Base-by-base conservation (phyloP, 2,329 filamentous ascomycete species). In the Lecanoromycetidae sp. region DNA sequence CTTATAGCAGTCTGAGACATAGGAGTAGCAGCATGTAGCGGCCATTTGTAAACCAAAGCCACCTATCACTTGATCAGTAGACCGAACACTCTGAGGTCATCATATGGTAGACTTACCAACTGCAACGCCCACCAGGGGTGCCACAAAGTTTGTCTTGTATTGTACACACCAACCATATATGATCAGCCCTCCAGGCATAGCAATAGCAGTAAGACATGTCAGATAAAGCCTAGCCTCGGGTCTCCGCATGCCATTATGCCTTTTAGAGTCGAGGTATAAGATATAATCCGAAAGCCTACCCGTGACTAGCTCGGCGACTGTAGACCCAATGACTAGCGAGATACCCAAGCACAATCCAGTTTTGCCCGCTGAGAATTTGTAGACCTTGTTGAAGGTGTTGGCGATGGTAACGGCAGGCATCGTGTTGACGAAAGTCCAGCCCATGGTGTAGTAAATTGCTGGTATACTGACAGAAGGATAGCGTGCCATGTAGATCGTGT, bases 371-470 rank as follows among this genome's bases (percentile, higher is more conserved):
- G 53, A 76, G 74, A 25, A 70, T 68, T 37, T 74, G 60, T 2
- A 72, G 66, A 0, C 59, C 57, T 50, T 72, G 70, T n/a, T 61
- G 53, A n/a, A 57, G 5, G 44, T 56, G 50, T 77, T 77, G 20
- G 74, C 74, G 2, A 67, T 63, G 2, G 72, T 75, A 46, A 76
- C 70, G 17, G 75, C 64, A 0, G 68, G 69, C 9, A 75, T 52
- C 4, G 75, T 62, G 72, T 73, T 77, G 72, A 72, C 77, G 56
- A 77, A 77, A 30, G 9, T 51, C 68, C 72, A 75, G 2, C 64
- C 57, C 52, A 74, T 76, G 52, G 66, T 70, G 58, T 73, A 78
- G 7, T 66, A 64, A 7, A 70, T 50, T 3, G 76, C 63, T 2
- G 67, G 58, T 7, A 76, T 59, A 0, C 65, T 60, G 1, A 77